Evolutionary conservation across 805 yeast species (phyloP), one percentile per base, ranked within the genome.

Genomic region (Metschnikowia gruessii): DNA sequence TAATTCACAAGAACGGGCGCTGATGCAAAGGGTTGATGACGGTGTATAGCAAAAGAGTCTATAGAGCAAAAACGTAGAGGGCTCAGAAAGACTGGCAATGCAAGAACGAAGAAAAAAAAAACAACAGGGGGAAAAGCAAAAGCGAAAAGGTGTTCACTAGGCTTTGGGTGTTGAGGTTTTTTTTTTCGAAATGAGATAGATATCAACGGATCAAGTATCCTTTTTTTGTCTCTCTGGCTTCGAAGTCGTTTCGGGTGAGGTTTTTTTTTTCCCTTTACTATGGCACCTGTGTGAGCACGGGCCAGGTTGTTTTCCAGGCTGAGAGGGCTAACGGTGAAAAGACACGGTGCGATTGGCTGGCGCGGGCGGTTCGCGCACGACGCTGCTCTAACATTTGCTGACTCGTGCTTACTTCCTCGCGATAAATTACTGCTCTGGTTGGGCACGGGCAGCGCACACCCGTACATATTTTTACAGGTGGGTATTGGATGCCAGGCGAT

Each of bases 321-420:
- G 42, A 30, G 41, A 31, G 45, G 29, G 42, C 49, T 45, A 52
- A 53, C 51, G 46, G 36, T 45, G 55, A 54, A 54, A 54, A 44
- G 54, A 43, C 49, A 38, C 45, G 48, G 56, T 42, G 58, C 55
- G 49, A 55, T 55, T 55, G 58, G 58, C 58, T 55, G 54, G 49
- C 33, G 42, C 10, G 13, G 15, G 32, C 45, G 53, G 57, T 37
- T 9, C 33, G 49, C 48, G 54, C 58, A 53, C 58, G 53, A 39
- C 52, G 37, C 3, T 18, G 32, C 6, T 26, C 15, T 24, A 13
- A 35, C 18, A 13, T 12, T 22, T 26, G 16, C 26, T 31, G 31
- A 22, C 36, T 31, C 21, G 5, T 15, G 32, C 28, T 26, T 6
- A 26, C 28, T 26, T 26, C 28, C 28, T 38, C 32, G 35, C 34